Base-by-base conservation (phyloP, 2,329 filamentous ascomycete genomes). In the Stachybotrys elegans region DNA sequence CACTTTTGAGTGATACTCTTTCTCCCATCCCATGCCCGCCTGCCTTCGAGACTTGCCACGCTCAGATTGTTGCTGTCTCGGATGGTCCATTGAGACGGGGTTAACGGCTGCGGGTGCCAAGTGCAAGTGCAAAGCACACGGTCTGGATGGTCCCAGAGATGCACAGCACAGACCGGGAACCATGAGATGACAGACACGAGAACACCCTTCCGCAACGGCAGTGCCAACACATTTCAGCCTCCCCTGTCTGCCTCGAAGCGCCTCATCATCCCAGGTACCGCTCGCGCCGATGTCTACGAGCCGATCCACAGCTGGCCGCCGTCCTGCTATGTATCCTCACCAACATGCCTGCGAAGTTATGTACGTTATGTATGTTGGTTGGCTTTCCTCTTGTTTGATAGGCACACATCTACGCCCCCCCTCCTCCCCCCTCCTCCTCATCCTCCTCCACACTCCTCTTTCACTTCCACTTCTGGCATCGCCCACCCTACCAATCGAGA, bases 401-500 rank as follows among this genome's bases (percentile, higher is more conserved):
- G 54, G 56, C 57, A 66, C 62, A 62, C 60, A 61, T 59, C 56
- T 51, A 59, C 56, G 50, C 52, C 54, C 45, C 48, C 20, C 37
- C 7, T 40, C 22, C 13, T 8, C 19, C 16, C 3, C 22, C 22
- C 20, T 3, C 38, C 6, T 23, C 19, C n/a, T 40, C 38, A 11
- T 20, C 32, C 32, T 20, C 34, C 14, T 13, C 14, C 12, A 32
- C 29, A 23, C 13, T 22, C 47, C 53, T 16, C 19, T 19, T 7
- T 16, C 21, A 36, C 12, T 16, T 36, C 12, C 13, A 36, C 21
- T 5, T 19, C 34, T 32, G 11, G 14, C 14, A 13, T 16, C 12
- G 14, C 5, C n/a, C n/a, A n/a, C n/a, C n/a, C n/a, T n/a, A n/a
- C n/a, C n/a, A n/a, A 29, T 29, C 25, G 25, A 29, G n/a, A 29